A percentile compares a stretch with the other conserved stretches of the same genome.
These are phyloP conservation scores for Sodiomyces alkalinus DNA, from an alignment of 2,329 filamentous ascomycete genomes.

Conservation along the genomic window DNA sequence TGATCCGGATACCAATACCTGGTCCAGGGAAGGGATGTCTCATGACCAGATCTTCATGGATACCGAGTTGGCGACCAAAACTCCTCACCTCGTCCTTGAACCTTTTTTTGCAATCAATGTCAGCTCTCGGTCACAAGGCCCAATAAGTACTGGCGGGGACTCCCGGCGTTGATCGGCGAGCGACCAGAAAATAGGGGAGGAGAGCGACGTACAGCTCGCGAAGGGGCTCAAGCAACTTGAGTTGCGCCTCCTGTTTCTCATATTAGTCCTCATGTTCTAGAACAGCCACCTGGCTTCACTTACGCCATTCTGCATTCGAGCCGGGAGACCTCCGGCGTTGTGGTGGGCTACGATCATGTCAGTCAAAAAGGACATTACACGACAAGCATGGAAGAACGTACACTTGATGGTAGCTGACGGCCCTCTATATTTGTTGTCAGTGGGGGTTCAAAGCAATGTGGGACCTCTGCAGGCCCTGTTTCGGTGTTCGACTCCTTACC, in stretches of 20 bases:
- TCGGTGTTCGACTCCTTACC: too few relatives aligned
- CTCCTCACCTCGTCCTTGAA: slow-evolving; percentile 13
- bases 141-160: too few relatives aligned
- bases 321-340: slow-evolving; percentile 27
- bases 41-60: slow-evolving; percentile 42
- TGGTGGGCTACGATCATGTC: slow-evolving; percentile 20
- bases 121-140: not conserved
- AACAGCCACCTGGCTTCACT: slow-evolving; percentile 5
- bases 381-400: not conserved
- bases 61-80: slow-evolving; percentile 15
- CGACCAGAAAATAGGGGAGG: not conserved
- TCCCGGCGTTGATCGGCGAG: too few relatives aligned
- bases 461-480: too few relatives aligned
- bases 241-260: slow-evolving; percentile 3
- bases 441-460: too few relatives aligned
- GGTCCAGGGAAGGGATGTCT: slow-evolving; percentile 65
- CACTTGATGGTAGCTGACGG: slow-evolving; percentile 35
- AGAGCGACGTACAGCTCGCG: slow-evolving; percentile 14
- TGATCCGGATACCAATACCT: slow-evolving; percentile 56
- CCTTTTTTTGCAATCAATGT: not conserved
- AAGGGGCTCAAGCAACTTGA: slow-evolving; percentile 9
- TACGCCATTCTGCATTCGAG: slow-evolving; percentile 15
- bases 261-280: slow-evolving; percentile 3
- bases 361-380: slow-evolving; percentile 2
- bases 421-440: slow-evolving; percentile 10